These are phyloP conservation scores for Fonsecaea pedrosoi DNA, from an alignment of 2,329 filamentous ascomycete genomes.

Conservation along the genomic window DNA sequence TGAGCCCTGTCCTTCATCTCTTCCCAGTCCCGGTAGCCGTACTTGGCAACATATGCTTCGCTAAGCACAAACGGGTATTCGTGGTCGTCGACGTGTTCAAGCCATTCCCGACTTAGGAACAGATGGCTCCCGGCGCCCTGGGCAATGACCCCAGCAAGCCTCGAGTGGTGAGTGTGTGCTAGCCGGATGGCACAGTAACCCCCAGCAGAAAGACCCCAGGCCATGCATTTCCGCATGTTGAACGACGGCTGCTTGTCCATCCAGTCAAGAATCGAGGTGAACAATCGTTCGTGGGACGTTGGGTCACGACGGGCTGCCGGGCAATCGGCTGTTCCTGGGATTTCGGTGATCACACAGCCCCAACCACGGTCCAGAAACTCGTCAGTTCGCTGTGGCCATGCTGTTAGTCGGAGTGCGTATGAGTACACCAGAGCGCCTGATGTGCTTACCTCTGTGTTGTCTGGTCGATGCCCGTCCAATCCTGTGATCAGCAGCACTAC, in stretches of 20 bases:
- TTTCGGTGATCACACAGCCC: constrained; percentile 68
- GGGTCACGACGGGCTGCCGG: constrained; percentile 69
- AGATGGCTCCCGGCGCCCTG: constrained; percentile 70
- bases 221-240: constrained; percentile 63
- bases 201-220: constrained; percentile 70
- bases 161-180: constrained; percentile 69
- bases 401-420: constrained; percentile 9
- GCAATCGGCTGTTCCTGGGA: constrained; percentile 71
- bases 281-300: constrained; percentile 64
- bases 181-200: constrained; percentile 72
- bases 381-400: constrained; percentile 56
- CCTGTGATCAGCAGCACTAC: constrained; percentile 66
- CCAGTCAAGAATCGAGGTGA: constrained; percentile 68
- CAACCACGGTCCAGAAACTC: constrained; percentile 69
- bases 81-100: constrained; percentile 67
- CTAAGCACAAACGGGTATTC: constrained; percentile 69
- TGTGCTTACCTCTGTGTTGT: constrained; percentile 58
- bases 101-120: constrained; percentile 66
- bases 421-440: neutral
- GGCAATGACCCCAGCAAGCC: constrained; percentile 63
- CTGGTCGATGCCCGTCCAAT: constrained; percentile 68
- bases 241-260: constrained; percentile 60
- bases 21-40: constrained; percentile 64
- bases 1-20: constrained; percentile 63
- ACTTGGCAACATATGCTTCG: constrained; percentile 66